phyloP scores from a whole-genome alignment of 2,329 filamentous ascomycete species.

The Xylariaceae sp. region DNA sequence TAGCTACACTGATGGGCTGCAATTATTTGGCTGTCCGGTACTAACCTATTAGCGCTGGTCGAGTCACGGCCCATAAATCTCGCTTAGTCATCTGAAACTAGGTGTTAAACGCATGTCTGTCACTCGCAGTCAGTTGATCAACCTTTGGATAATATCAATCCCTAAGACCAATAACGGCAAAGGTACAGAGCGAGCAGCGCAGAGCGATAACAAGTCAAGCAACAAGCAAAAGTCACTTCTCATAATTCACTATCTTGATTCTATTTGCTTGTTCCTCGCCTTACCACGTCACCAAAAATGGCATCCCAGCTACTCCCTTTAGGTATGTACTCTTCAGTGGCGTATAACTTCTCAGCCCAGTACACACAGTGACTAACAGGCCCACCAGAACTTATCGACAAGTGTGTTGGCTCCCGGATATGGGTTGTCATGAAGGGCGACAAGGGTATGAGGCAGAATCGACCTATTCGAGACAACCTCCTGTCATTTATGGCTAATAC shows the following conservation, averaged over 20 bases:
- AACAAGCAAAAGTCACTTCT: too few species aligned
- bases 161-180: too few species aligned
- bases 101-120: too few species aligned
- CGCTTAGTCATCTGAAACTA: too few species aligned
- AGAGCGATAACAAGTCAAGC: too few species aligned
- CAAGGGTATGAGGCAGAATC: slow-evolving; percentile 70
- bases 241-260: not conserved
- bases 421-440: slow-evolving; percentile 99
- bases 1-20: too few species aligned
- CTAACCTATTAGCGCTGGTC: too few species aligned
- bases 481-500: not conserved
- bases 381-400: slow-evolving; percentile 91
- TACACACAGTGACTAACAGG: slow-evolving; percentile 12
- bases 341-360: not conserved
- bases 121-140: too few species aligned
- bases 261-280: not conserved
- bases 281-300: slow-evolving; percentile 52
- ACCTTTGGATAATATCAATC: too few species aligned
- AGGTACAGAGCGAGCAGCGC: too few species aligned
- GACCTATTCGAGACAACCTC: not conserved
- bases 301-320: slow-evolving; percentile 76
- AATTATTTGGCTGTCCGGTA: too few species aligned
- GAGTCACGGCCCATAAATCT: too few species aligned
- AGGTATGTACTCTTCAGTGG: slow-evolving; percentile 53
- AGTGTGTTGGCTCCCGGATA: slow-evolving; percentile 96